phyloP scores from a whole-genome alignment of 345 rosid species.

The Lumnitzera racemosa region DNA sequence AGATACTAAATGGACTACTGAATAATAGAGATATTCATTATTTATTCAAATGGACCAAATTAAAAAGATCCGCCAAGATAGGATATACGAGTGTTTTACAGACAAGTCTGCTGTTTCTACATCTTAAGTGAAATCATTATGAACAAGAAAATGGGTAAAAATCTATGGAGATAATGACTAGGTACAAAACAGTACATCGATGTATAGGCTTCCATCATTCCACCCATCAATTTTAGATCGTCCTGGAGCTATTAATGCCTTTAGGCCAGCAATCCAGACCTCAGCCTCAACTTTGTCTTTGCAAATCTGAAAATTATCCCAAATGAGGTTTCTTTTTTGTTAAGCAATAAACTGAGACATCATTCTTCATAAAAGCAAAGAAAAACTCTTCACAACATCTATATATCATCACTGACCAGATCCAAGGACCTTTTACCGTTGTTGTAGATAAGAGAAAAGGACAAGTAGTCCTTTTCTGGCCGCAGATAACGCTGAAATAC shows the following conservation, averaged over 20 bases:
- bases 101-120: neutral
- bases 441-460: slow-evolving; percentile 83
- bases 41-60: neutral
- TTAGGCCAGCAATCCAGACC: slow-evolving; percentile 85
- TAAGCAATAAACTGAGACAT: no score
- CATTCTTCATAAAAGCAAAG: slow-evolving; percentile 1
- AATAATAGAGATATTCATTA: neutral
- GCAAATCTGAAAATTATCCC: slow-evolving; percentile 51
- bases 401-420: slow-evolving; percentile 60
- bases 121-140: neutral
- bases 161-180: neutral
- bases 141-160: neutral
- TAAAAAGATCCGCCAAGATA: neutral
- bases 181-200: slow-evolving; percentile 50
- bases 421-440: slow-evolving; percentile 83
- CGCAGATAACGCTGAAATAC: slow-evolving; percentile 75
- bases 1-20: no score
- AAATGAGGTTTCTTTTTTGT: neutral
- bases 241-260: slow-evolving; percentile 64
- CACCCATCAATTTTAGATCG: slow-evolving; percentile 95
- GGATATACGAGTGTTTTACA: no score
- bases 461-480: slow-evolving; percentile 84
- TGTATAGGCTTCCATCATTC: slow-evolving; percentile 77
- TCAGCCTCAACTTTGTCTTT: slow-evolving; percentile 95
- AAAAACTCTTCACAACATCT: slow-evolving; percentile 1